Percentiles rank a stretch among this genome's conserved stretches.
These are phyloP conservation scores for Alternaria angustiovoidea DNA, from an alignment of 2,329 filamentous ascomycete genomes.

Conservation along the genomic window DNA sequence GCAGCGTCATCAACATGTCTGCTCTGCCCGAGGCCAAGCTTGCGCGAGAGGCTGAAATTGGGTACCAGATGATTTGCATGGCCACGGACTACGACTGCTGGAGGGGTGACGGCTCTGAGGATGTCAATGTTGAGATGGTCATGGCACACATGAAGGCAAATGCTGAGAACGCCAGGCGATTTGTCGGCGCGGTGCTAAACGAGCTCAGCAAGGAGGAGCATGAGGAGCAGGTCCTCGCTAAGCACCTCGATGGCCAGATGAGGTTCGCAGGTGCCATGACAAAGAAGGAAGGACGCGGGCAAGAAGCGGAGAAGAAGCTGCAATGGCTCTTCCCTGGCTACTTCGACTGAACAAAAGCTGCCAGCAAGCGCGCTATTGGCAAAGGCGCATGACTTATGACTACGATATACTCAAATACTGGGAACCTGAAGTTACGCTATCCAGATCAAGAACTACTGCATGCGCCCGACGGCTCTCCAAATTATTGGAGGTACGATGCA, in stretches of 20 bases:
- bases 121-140: conserved; percentile 95
- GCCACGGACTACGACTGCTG: conserved; percentile 99
- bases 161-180: conserved; percentile 81
- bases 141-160: conserved; percentile 97
- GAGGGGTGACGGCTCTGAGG: conserved; percentile 76
- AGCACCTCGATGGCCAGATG: conserved; percentile 79
- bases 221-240: conserved; percentile 76
- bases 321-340: conserved; percentile 89
- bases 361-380: not conserved
- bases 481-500: conserved; percentile 5
- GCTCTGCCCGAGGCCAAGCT: conserved; percentile 95
- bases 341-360: conserved; percentile 56
- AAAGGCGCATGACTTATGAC: not conserved
- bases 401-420: not conserved
- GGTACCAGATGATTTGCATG: conserved; percentile 99
- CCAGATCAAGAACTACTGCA: not conserved
- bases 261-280: conserved; percentile 86
- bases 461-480: conserved; percentile 2
- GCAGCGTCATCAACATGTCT: conserved; percentile 98
- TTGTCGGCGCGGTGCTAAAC: conserved; percentile 88
- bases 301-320: conserved; percentile 79
- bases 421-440: not conserved
- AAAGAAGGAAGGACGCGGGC: conserved; percentile 74
- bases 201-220: conserved; percentile 82
- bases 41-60: conserved; percentile 92